Percentiles rank a stretch among this genome's conserved stretches.
phyloP scores from a whole-genome alignment of 768 basidiomycete species.

The Tulasnella sp. region DNA sequence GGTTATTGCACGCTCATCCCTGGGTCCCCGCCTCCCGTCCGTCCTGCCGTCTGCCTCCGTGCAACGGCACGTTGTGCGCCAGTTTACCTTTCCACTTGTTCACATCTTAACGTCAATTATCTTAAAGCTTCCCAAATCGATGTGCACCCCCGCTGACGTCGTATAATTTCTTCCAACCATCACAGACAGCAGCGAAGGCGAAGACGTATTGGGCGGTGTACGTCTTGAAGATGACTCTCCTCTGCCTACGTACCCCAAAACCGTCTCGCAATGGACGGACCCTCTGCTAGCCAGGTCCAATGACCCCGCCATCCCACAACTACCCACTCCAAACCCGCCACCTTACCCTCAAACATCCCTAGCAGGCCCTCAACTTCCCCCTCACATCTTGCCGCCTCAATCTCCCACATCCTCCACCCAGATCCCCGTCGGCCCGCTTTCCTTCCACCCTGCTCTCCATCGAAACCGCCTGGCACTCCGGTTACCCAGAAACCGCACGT shows the following conservation, averaged over 20 bases:
- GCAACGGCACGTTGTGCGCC: slow-evolving; percentile 1
- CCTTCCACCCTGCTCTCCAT: background rate
- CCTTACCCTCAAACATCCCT: slow-evolving; percentile 1
- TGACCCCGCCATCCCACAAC: background rate
- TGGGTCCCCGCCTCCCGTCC: background rate
- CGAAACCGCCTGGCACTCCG: slow-evolving; percentile 35
- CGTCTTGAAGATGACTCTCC: slow-evolving; percentile 10
- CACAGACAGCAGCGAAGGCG: slow-evolving; percentile 17
- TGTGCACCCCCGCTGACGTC: background rate
- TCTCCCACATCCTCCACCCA: background rate
- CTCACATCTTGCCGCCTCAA: slow-evolving; percentile 2
- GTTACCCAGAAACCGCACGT: slow-evolving; percentile 69
- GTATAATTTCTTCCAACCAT: background rate
- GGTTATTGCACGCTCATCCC: background rate
- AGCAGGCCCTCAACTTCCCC: background rate
- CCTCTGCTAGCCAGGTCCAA: background rate
- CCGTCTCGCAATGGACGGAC: slow-evolving; percentile 13
- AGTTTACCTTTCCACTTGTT: background rate
- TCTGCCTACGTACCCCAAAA: slow-evolving; percentile 13
- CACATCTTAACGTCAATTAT: background rate
- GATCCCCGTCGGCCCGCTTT: slow-evolving; percentile 1
- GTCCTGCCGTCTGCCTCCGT: background rate
- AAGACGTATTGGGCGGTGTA: slow-evolving; percentile 19
- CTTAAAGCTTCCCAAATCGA: background rate
- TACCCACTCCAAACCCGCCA: slow-evolving; percentile 20